Conservation (phyloP, 1,284 basidiomycete genomes). For the Pseudozyma sp. region DNA sequence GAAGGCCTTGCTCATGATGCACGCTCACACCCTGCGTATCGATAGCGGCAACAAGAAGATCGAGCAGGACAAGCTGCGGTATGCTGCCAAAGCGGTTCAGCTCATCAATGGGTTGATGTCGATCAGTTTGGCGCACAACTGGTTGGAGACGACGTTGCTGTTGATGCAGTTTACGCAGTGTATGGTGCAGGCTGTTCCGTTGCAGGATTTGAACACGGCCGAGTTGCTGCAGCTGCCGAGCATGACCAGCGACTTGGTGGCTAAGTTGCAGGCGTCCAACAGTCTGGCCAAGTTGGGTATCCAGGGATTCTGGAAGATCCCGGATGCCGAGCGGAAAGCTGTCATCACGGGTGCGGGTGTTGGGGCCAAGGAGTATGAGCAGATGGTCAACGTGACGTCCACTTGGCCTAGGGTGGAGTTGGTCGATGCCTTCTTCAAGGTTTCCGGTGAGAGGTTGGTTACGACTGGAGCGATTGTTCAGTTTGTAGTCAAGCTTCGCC, state of each 20-base stretch:
- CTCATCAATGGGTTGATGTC: conserved; percentile 84
- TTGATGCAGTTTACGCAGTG: conserved; percentile 86
- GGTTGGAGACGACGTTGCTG: conserved; percentile 84
- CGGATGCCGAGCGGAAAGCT: conserved; percentile 71
- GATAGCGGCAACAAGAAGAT: conserved; percentile 44
- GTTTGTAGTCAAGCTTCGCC: conserved; percentile 83
- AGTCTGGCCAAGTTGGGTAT: conserved; percentile 53
- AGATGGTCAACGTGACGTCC: conserved; percentile 78
- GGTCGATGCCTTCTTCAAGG: conserved; percentile 84
- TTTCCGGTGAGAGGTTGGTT: conserved; percentile 85
- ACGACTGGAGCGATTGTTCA: conserved; percentile 90
- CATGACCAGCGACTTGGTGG: conserved; percentile 47
- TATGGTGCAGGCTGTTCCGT: conserved; percentile 82
- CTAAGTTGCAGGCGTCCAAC: conserved; percentile 36
- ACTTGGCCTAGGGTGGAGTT: conserved; percentile 85
- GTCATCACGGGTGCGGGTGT: conserved; percentile 48
- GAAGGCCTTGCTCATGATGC: conserved; percentile 74
- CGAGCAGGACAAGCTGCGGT: conserved; percentile 45
- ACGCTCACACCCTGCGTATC: conserved; percentile 83
- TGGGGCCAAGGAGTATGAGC: conserved; percentile 70
- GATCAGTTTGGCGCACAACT: conserved; percentile 87
- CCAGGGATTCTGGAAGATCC: conserved; percentile 65
- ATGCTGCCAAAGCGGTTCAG: conserved; percentile 57
- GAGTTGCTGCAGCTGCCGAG: conserved; percentile 66
- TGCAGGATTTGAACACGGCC: conserved; percentile 41